A percentile compares a stretch with the other conserved stretches of the same genome.
Evolutionary conservation across 2,329 filamentous ascomycete genomes (phyloP).

Genomic region (Fusarium decemcellulare): DNA sequence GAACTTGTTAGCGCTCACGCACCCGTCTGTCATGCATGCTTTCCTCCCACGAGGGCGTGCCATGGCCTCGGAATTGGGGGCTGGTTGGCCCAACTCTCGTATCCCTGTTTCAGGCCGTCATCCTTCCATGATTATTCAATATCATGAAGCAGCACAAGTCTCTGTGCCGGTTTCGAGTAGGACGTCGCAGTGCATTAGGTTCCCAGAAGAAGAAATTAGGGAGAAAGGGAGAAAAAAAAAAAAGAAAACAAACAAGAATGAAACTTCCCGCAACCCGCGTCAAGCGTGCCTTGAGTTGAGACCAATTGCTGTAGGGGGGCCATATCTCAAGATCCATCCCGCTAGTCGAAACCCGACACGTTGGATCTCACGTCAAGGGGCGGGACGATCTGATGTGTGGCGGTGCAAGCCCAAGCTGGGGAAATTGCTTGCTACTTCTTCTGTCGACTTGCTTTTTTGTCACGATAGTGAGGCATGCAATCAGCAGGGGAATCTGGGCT

Average conservation of each 20-base stretch:
- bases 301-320: slow-evolving; percentile 3
- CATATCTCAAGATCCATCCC: neutral
- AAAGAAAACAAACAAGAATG: neutral
- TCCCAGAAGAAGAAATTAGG: neutral
- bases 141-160: slow-evolving; percentile 10
- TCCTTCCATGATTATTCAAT: slow-evolving; percentile 34
- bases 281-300: slow-evolving; percentile 3
- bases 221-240: neutral
- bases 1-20: slow-evolving; percentile 34
- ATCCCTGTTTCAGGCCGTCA: slow-evolving; percentile 41
- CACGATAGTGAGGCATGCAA: neutral
- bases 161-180: neutral
- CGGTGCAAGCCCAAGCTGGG: slow-evolving; percentile 31
- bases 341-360: slow-evolving; percentile 28
- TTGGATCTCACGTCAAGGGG: slow-evolving; percentile 39
- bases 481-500: slow-evolving; percentile 22
- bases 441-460: slow-evolving; percentile 13
- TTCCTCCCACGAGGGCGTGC: slow-evolving; percentile 16
- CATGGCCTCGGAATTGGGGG: slow-evolving; percentile 21
- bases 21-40: slow-evolving; percentile 31
- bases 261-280: neutral
- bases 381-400: slow-evolving; percentile 43
- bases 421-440: slow-evolving; percentile 21
- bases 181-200: neutral
- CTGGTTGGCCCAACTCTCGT: slow-evolving; percentile 2